Base-by-base conservation (phyloP, 1,284 basidiomycete species). In the Pseudozyma hubeiensis region DNA sequence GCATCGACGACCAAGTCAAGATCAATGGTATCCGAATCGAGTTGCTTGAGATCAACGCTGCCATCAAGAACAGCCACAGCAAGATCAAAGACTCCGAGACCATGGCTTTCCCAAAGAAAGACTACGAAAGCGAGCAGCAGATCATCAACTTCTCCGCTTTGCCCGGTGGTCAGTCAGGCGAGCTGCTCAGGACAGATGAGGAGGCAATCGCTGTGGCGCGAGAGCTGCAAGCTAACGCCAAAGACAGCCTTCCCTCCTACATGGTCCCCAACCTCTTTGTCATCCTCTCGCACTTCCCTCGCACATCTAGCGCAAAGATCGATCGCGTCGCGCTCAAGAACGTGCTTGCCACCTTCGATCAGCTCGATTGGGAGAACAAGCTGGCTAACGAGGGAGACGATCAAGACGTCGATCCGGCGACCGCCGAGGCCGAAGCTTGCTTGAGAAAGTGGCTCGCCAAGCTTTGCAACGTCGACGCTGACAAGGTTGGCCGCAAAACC, bases 1-100 rank as follows among this genome's bases (percentile, higher is more conserved):
- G 85, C n/a, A 81, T 81, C 53, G 85, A 85, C 63, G 85, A 85
- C 49, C 84, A 85, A 40, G 79, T 85, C 77, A 85, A 85, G 75
- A 80, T 85, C 66, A 82, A 85, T 61, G 85, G 85, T 19, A 84
- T 85, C 53, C 83, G 85, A 9, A 84, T 85, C 57, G 85, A 85
- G 77, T 75, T 85, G 19, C 74, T 81, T 50, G 85, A 85, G 64
- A 85, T 85, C 73, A 85, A 84, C 47, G 83, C 85, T n/a, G 78
- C 83, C 14, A 73, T 85, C 55, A 78, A 82, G 63, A 63, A 73
- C 39, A 76, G 72, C 52, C 77, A 68, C 34, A 56, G 60, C 40
- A 61, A 50, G 45, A 77, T 81, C 71, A 82, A 75, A 54, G 80
- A 79, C 59, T 81, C 76, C 30, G 78, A 81, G 62, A 84, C 83